Evolutionary conservation across 2,329 filamentous ascomycete genomes (phyloP), one percentile per base, ranked within the genome.

Genomic region (Colletotrichum orbiculare): DNA sequence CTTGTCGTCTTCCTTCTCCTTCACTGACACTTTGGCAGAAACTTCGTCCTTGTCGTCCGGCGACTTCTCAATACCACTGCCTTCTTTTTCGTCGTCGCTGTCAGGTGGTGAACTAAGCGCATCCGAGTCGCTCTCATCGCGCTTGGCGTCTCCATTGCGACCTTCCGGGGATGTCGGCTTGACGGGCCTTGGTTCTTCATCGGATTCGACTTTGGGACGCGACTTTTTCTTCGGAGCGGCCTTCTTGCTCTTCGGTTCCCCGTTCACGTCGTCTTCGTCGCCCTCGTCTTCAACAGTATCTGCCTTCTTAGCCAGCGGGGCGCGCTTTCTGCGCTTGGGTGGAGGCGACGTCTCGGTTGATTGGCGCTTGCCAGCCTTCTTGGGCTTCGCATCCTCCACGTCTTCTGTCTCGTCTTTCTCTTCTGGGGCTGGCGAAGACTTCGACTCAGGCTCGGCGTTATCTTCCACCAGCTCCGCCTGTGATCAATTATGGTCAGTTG

Each of bases 311-410:
- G 63, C 65, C 69, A 54, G 70, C 76, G 6, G 74, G 69, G 72
- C 69, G 3, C 74, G 72, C 70, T 80, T 83, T 49, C 75, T 76
- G 33, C 79, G 78, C 64, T 80, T 79, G 7, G 78, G 71, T 39
- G 74, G 69, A 35, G 78, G 78, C 11, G 78, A 75, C 35, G 70
- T 62, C 38, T 79, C 78, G 50, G 72, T 67, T 13, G 76, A 76
- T 41, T 73, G 71, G 8, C 77, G 73, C 63, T 81, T 81, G 53
- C 70, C 65, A 3, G 69, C 68, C 11, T 74, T 74, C 25, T 72
- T 76, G 4, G 71, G 64, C 34, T 71, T 77, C 71, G 34, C 46
- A 10, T 53, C 45, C 1, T 55, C 48, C 11, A 67, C 60, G 2
- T 65, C 41, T 39, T 67, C 48, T 8, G 54, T 47, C 4, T 41